Conservation (phyloP, 1,284 basidiomycete genomes). For the Spongiforma sp. region DNA sequence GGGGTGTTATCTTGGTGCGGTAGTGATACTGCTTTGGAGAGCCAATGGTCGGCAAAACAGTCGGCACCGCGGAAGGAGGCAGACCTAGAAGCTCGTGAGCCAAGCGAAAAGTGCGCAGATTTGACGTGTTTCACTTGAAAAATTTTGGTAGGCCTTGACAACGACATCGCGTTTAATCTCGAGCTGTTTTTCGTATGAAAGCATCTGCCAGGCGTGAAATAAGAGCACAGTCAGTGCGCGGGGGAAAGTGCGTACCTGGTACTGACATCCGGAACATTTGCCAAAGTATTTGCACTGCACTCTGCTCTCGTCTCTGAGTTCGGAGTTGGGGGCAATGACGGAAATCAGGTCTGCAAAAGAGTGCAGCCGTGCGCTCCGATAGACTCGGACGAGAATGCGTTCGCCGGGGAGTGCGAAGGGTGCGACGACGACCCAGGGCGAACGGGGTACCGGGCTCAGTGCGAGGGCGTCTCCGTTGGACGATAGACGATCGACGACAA, state of each 20-base stretch:
- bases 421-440: conserved; percentile 80
- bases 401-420: conserved; percentile 89
- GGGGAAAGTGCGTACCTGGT: conserved; percentile 56
- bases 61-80: conserved; percentile 61
- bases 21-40: conserved; percentile 93
- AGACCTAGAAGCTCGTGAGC: conserved; percentile 51
- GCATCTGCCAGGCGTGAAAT: conserved; percentile 64
- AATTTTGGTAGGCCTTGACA: conserved; percentile 84
- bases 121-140: conserved; percentile 58
- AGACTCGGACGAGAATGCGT: conserved; percentile 72
- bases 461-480: conserved; percentile 78
- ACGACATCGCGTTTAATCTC: conserved; percentile 88
- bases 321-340: conserved; percentile 67
- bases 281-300: conserved; percentile 89
- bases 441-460: conserved; percentile 48
- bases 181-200: conserved; percentile 89
- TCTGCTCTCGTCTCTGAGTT: conserved; percentile 66
- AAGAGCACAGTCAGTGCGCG: conserved; percentile 1
- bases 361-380: conserved; percentile 67
- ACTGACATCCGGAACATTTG: conserved; percentile 79
- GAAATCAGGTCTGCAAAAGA: conserved; percentile 81
- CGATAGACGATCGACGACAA: conserved; percentile 66
- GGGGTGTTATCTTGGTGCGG: conserved; percentile 97
- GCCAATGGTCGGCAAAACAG: conserved; percentile 77
- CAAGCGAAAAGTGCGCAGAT: neutral